Evolutionary conservation across 2,329 filamentous ascomycete species (phyloP), one percentile per base, ranked within the genome.

Genomic region (Aureobasidium melanogenum): DNA sequence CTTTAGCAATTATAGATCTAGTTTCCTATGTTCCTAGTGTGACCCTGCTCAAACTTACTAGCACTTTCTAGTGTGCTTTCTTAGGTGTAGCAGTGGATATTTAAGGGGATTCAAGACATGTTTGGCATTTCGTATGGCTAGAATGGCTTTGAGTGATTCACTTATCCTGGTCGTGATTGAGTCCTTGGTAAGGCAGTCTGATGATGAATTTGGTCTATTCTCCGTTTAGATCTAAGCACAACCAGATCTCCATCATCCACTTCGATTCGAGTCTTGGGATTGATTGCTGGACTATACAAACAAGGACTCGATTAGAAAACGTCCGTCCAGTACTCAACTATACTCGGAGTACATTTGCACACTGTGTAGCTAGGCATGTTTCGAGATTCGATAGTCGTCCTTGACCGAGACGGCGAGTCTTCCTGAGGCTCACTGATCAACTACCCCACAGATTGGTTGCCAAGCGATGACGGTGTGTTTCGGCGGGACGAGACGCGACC

Each of bases 381-480:
- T 47, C 44, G 44, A 47, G 14, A 47, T 8, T 4, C 44, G 12
- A 47, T n/a, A 30, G 44, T 47, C 43, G 24, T 26, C 24, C 15
- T 47, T n/a, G 44, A 30, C 15, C 24, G 14, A 47, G 24, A n/a
- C 7, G 2, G 15, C 19, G 14, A 51, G 32, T 38, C 10, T 10
- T 3, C 48, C 9, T 9, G 46, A 38, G 19, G 19, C 28, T 26
- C 6, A 51, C 28, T 26, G 12, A 51, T 26, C 12, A 2, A 36
- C 3, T 51, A 51, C 48, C 48, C 48, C 48, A 51, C 48, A 22
- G 28, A 12, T n/a, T 24, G 10, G n/a, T 17, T 9, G 50, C 50
- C 50, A 54, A 54, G 50, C 50, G 50, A 54, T 54, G 50, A 54
- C 50, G 50, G 50, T 54, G 50, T 51, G 30, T 51, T 38, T 36